phyloP scores from a whole-genome alignment of 1,139 yeast species.

The Komagataea norvegica region DNA sequence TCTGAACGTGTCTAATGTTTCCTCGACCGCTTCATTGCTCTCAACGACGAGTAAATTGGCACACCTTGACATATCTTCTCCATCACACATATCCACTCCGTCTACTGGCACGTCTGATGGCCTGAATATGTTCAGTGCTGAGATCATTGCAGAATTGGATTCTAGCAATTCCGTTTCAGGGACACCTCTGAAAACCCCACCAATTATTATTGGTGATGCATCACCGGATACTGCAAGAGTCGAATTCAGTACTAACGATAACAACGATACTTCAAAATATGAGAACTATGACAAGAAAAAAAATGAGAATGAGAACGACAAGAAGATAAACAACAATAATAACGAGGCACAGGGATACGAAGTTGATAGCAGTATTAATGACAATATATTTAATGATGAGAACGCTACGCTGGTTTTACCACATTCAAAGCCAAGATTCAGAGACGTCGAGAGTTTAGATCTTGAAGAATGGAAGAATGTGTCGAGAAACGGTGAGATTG shows the following conservation, averaged over 20 bases:
- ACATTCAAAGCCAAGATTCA: constrained; percentile 11
- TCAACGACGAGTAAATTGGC: constrained; percentile 14
- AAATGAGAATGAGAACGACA: not conserved
- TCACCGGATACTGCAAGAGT: not conserved
- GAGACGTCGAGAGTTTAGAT: constrained; percentile 53
- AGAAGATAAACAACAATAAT: not conserved
- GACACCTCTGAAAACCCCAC: constrained; percentile 5
- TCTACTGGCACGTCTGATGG: constrained; percentile 27
- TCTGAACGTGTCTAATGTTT: constrained; percentile 5
- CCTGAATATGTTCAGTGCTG: constrained; percentile 32
- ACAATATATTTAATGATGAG: too few relatives aligned
- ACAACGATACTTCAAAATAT: constrained; percentile 1
- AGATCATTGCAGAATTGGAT: constrained; percentile 35
- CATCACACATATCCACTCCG: constrained; percentile 23
- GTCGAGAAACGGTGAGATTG: constrained; percentile 53
- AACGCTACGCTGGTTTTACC: constrained; percentile 10
- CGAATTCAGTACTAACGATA: not conserved
- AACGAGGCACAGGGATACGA: too few relatives aligned
- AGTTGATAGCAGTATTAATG: too few relatives aligned
- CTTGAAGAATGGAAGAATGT: constrained; percentile 75
- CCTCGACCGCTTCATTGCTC: constrained; percentile 16
- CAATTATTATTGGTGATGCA: constrained; percentile 1
- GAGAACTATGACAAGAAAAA: constrained; percentile 2
- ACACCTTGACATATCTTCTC: constrained; percentile 19
- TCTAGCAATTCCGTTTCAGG: constrained; percentile 6